Base-by-base conservation (phyloP, 495 filamentous ascomycete species). In the Lasiosphaeria hispida region DNA sequence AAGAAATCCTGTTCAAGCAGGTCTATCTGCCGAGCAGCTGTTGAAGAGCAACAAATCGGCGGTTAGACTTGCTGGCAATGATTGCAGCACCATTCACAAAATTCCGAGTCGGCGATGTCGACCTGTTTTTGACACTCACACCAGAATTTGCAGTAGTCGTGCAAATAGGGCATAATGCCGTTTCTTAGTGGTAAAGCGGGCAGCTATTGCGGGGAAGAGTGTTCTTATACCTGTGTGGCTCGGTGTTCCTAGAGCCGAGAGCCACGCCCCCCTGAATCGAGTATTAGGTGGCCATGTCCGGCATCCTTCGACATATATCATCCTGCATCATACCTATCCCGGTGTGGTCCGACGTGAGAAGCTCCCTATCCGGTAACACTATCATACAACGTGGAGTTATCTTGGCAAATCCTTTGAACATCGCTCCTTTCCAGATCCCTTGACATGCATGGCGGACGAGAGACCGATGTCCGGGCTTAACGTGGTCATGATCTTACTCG, bases 171-270 rank as follows among this genome's bases (percentile, higher is more conserved):
- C 5, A 30, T 30, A 5, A 30, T 30, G 23, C 23, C 23, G 23
- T 30, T 30, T 30, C 23, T 30, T 30, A 30, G 23, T 5, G 23
- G 23, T 30, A 30, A 30, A 45, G 43, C 3, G 17, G n/a, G 43
- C n/a, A 45, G 43, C 17, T 45, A 13, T 45, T 45, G 43, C 43
- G 43, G 43, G 43, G 43, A 45, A 17, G 43, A 45, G 23, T 30
- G 43, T 13, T 15, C 17, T 45, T 45, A 45, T 45, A 45, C 43
- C 43, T 45, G 9, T 45, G 13, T 30, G 5, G n/a, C 17, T 15
- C 17, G 43, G 43, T 19, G 17, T 45, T 19, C 2, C 43, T 45
- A 17, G 43, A 45, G 43, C 43, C 11, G 43, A 45, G 43, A 19
- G 43, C 43, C 43, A 19, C 9, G 4, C n/a, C 11, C 13, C 13